These are phyloP conservation scores for Turritis glabra DNA, from an alignment of 345 rosid genomes.

Conservation along the genomic window DNA sequence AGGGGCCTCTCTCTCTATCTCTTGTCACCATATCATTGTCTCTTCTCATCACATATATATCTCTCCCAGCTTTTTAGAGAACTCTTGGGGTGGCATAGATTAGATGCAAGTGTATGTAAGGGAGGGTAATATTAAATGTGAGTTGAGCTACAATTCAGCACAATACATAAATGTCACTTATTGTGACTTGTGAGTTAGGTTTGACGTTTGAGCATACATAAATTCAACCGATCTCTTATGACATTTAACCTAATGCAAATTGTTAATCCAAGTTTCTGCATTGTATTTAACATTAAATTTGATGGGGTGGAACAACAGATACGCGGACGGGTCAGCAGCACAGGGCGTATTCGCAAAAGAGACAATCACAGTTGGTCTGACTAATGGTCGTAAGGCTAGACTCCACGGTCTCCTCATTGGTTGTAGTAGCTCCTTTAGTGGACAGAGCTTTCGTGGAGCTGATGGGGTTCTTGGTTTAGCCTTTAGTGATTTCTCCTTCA, in stretches of 20 bases:
- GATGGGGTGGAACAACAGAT: conserved; percentile 34
- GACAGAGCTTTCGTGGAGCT: conserved; percentile 39
- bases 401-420: conserved; percentile 47
- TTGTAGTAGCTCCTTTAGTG: conserved; percentile 47
- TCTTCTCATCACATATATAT: background rate
- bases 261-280: background rate
- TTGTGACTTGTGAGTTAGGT: conserved; percentile 46
- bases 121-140: conserved; percentile 29
- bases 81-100: conserved; percentile 16
- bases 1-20: conserved; percentile 4
- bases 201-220: conserved; percentile 29
- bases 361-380: conserved; percentile 42
- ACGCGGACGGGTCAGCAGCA: conserved; percentile 47
- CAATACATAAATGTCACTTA: conserved; percentile 47
- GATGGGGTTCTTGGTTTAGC: conserved; percentile 67
- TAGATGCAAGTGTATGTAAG: conserved; percentile 22
- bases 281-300: background rate
- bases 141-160: conserved; percentile 35
- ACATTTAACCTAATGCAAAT: background rate
- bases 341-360: conserved; percentile 59
- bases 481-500: conserved; percentile 47
- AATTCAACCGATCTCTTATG: conserved; percentile 6
- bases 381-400: conserved; percentile 36
- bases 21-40: conserved; percentile 31
- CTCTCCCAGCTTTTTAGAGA: conserved; percentile 10